phyloP scores from a whole-genome alignment of 805 yeast genomes.

The Zygotorulaspora sp. region DNA sequence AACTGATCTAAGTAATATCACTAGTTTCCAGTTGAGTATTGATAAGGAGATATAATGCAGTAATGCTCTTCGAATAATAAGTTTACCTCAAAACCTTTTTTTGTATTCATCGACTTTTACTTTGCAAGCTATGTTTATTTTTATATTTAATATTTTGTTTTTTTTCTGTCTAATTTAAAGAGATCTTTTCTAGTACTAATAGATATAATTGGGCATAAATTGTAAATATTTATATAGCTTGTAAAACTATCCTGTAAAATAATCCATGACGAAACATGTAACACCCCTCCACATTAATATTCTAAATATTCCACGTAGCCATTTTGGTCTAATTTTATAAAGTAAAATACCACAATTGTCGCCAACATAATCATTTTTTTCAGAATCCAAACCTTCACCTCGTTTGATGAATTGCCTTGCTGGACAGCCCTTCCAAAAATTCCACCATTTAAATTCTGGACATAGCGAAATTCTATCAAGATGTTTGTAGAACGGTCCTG shows the following conservation, averaged over 20 bases:
- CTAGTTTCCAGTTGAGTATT: background rate
- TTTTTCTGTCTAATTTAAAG: no score
- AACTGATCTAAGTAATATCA: background rate
- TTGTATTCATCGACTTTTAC: no score
- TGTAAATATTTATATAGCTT: no score
- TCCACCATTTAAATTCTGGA: slow-evolving; percentile 90
- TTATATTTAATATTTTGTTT: no score
- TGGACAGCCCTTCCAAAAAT: slow-evolving; percentile 76
- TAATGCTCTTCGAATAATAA: no score
- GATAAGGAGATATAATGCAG: no score
- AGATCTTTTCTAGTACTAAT: no score
- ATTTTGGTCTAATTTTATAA: slow-evolving; percentile 47
- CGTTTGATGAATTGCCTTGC: slow-evolving; percentile 66
- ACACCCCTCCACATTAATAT: slow-evolving; percentile 60
- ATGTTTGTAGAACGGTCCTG: slow-evolving; percentile 82
- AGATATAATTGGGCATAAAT: background rate
- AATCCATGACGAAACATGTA: slow-evolving; percentile 50
- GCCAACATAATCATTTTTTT: slow-evolving; percentile 64
- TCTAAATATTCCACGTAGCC: slow-evolving; percentile 47
- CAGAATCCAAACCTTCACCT: slow-evolving; percentile 73
- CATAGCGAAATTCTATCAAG: slow-evolving; percentile 67
- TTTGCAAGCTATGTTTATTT: no score
- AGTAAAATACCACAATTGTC: slow-evolving; percentile 67
- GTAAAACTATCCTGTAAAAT: slow-evolving; percentile 34
- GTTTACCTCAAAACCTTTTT: no score